A percentile compares a stretch with the other conserved stretches of the same genome.
These are phyloP conservation scores for Plasmodium coatneyi DNA, from an alignment of 169 alveolate genomes.

Conservation along the genomic window DNA sequence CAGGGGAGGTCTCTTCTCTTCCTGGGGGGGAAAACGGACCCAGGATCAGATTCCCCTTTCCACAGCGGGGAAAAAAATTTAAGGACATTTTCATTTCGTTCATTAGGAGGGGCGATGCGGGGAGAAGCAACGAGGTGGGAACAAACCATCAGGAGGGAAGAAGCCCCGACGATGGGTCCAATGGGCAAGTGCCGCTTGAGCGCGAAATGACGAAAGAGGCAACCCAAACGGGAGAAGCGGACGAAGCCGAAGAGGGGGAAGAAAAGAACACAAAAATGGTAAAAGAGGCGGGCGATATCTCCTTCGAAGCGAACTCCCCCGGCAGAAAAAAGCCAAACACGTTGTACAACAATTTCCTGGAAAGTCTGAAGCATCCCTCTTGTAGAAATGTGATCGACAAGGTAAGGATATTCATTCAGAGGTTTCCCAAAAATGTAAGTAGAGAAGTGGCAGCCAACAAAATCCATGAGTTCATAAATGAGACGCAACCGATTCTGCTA, in stretches of 20 bases:
- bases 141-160: not conserved
- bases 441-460: conserved; percentile 82
- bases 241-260: not conserved
- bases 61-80: not conserved
- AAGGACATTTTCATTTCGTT: not conserved
- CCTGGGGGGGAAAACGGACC: not conserved
- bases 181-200: not conserved
- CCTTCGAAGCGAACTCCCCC: not conserved
- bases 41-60: not conserved
- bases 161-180: not conserved
- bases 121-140: not conserved
- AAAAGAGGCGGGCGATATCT: not conserved
- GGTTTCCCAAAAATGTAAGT: conserved; percentile 75
- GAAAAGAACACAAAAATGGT: not conserved
- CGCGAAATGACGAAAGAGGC: not conserved
- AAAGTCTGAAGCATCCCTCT: conserved; percentile 82
- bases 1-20: not conserved
- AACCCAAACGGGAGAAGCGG: not conserved
- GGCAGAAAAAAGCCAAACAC: conserved; percentile 75
- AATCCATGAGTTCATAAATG: conserved; percentile 78
- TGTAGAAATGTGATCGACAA: conserved; percentile 84
- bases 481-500: conserved; percentile 43
- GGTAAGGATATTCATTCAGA: conserved; percentile 73
- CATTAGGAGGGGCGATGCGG: conserved; percentile 1
- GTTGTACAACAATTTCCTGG: conserved; percentile 84